These are phyloP conservation scores for Suillus paluster DNA, from an alignment of 768 basidiomycete species.

Conservation along the genomic window DNA sequence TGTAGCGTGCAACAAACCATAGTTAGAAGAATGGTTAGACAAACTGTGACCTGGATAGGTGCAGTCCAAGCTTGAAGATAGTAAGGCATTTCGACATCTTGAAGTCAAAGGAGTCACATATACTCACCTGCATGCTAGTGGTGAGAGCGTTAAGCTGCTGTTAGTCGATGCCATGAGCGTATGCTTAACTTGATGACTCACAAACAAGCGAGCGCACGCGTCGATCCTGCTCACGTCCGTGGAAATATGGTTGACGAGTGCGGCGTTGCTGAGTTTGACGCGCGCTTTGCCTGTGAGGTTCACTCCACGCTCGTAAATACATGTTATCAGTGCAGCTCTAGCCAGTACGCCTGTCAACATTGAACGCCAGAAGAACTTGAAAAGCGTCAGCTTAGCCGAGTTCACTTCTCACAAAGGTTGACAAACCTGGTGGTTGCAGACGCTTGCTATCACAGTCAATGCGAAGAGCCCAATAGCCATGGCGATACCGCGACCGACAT, in stretches of 20 bases:
- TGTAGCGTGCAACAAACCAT: constrained; percentile 42
- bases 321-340: constrained; percentile 67
- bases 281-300: constrained; percentile 68
- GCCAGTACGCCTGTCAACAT: constrained; percentile 69
- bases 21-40: constrained; percentile 60
- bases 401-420: neutral
- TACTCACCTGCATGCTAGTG: constrained; percentile 46
- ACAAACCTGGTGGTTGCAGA: constrained; percentile 64
- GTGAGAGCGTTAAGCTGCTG: neutral
- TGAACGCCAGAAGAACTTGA: constrained; percentile 72
- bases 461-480: constrained; percentile 60
- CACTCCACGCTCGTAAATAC: constrained; percentile 72
- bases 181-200: constrained; percentile 37
- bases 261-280: constrained; percentile 63
- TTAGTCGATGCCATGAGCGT: neutral
- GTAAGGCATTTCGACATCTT: constrained; percentile 1
- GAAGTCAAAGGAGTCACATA: neutral
- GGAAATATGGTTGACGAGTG: constrained; percentile 62
- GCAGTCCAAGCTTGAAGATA: constrained; percentile 59
- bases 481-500: constrained; percentile 58
- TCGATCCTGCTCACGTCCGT: constrained; percentile 71
- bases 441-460: constrained; percentile 53
- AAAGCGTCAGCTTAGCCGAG: neutral
- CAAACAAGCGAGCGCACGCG: constrained; percentile 72
- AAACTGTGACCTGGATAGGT: constrained; percentile 65